Evolutionary conservation across 83 land plant genomes (phyloP).

Genomic region (Diphasiastrum complanatum): DNA sequence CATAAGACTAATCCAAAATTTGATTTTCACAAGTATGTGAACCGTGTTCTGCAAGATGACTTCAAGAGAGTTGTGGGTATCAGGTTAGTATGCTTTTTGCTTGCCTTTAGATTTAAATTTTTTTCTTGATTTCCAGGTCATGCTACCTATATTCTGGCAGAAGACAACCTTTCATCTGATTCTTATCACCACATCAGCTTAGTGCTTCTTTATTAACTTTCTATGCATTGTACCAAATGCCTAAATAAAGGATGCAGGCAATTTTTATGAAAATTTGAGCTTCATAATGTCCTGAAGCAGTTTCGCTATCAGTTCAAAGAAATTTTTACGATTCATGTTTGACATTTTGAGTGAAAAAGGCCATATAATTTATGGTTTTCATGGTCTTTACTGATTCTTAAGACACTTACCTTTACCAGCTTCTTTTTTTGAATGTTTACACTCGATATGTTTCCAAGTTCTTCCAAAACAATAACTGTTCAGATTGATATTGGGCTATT

Average conservation of each 20-base stretch:
- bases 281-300: no score
- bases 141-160: neutral
- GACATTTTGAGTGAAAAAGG: no score
- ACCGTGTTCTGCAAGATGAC: slow-evolving; percentile 58
- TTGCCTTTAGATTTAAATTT: no score
- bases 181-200: no score
- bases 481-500: slow-evolving; percentile 3
- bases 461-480: neutral
- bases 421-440: neutral
- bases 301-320: no score
- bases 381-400: no score
- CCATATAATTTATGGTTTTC: no score
- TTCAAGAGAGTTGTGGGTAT: slow-evolving; percentile 60
- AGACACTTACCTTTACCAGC: no score
- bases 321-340: no score
- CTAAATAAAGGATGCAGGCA: no score
- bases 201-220: no score
- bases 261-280: neutral
- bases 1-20: slow-evolving; percentile 43
- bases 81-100: slow-evolving; percentile 29
- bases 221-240: neutral
- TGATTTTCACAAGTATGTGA: slow-evolving; percentile 58
- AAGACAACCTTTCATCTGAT: neutral
- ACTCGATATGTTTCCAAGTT: neutral
- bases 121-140: no score